phyloP scores from a whole-genome alignment of 1,284 basidiomycete genomes.

The Peniophora sp. region DNA sequence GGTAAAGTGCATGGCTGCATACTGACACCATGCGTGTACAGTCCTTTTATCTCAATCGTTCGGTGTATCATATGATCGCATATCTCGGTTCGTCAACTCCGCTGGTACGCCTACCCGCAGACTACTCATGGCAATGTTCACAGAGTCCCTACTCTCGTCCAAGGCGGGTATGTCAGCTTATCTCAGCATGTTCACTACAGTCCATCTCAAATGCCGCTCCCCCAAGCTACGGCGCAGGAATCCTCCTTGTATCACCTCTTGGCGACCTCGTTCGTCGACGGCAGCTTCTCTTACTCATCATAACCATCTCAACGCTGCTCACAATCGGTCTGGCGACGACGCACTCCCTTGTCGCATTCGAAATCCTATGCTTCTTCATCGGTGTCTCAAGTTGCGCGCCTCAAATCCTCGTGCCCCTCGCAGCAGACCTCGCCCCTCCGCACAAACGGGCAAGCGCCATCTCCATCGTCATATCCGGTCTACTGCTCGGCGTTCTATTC shows the following conservation, averaged over 20 bases:
- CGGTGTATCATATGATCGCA: too few species aligned
- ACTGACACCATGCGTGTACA: too few species aligned
- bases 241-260: constrained; percentile 42
- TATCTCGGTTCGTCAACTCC: not conserved
- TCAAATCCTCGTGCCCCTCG: constrained; percentile 40
- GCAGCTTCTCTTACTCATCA: constrained; percentile 35
- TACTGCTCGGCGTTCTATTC: constrained; percentile 41
- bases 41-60: too few species aligned
- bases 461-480: constrained; percentile 40
- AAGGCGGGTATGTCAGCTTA: constrained; percentile 32
- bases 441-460: constrained; percentile 39
- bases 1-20: too few species aligned
- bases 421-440: constrained; percentile 45
- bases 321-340: constrained; percentile 41
- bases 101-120: constrained; percentile 3
- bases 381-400: constrained; percentile 35
- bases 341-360: constrained; percentile 30
- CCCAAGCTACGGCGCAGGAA: constrained; percentile 38
- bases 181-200: too few species aligned
- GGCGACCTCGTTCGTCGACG: constrained; percentile 48
- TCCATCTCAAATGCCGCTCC: too few species aligned
- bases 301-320: constrained; percentile 28
- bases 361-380: constrained; percentile 39
- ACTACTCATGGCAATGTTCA: constrained; percentile 40
- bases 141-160: constrained; percentile 41